Conservation (phyloP, 345 rosid species). For the Cardamine resedifolia region DNA sequence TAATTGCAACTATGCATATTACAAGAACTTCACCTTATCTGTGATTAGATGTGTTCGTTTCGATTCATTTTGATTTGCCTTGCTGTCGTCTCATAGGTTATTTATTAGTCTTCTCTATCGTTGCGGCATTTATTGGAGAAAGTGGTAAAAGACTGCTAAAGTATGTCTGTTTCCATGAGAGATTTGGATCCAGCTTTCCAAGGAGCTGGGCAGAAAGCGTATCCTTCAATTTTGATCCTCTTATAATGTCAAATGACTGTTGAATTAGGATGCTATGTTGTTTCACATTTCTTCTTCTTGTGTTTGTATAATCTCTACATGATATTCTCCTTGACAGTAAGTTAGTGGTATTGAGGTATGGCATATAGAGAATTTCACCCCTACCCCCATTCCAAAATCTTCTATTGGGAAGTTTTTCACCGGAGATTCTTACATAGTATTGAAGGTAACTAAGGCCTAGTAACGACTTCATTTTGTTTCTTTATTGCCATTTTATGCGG, state of each 20-base stretch:
- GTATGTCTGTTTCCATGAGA: slow-evolving; percentile 96
- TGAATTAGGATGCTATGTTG: not conserved
- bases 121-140: slow-evolving; percentile 37
- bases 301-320: slow-evolving; percentile 7
- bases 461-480: not conserved
- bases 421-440: slow-evolving; percentile 89
- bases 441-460: slow-evolving; percentile 57
- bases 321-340: slow-evolving; percentile 51
- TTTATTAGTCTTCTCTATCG: slow-evolving; percentile 33
- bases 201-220: slow-evolving; percentile 97
- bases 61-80: not conserved
- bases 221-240: slow-evolving; percentile 52
- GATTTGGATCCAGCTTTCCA: slow-evolving; percentile 97
- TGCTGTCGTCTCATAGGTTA: slow-evolving; percentile 26
- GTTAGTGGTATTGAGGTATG: slow-evolving; percentile 89
- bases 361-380: slow-evolving; percentile 90
- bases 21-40: not conserved
- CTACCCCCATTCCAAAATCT: slow-evolving; percentile 64
- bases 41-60: not conserved
- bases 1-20: not conserved
- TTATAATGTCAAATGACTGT: not conserved
- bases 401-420: slow-evolving; percentile 87
- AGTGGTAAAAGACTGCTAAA: slow-evolving; percentile 37
- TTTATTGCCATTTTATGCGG: not conserved
- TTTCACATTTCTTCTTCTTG: not conserved